Evolutionary conservation across 2,329 filamentous ascomycete genomes (phyloP).

Genomic region (Verticillium tricorpus): DNA sequence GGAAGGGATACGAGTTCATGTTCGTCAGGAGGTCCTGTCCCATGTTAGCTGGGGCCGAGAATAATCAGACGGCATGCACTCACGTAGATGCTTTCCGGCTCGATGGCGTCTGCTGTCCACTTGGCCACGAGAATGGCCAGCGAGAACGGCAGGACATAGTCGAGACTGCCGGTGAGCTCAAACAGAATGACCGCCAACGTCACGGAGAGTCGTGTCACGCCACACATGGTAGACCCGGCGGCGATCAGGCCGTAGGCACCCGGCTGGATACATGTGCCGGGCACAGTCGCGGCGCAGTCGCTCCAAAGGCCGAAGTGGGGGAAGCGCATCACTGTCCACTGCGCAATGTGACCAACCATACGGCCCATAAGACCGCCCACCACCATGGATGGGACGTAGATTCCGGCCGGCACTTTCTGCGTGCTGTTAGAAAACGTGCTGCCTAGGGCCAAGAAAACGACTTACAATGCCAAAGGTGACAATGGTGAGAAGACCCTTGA

Average conservation of each 20-base stretch:
- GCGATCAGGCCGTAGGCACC: slow-evolving; percentile 96
- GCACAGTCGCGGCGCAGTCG: slow-evolving; percentile 63
- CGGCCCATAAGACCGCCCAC: slow-evolving; percentile 90
- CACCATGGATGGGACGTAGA: slow-evolving; percentile 98
- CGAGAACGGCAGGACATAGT: slow-evolving; percentile 94
- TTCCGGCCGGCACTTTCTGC: slow-evolving; percentile 87
- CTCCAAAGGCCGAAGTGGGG: slow-evolving; percentile 71
- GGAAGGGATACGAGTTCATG: slow-evolving; percentile 95
- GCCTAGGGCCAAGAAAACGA: slow-evolving; percentile 10
- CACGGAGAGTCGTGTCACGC: slow-evolving; percentile 87
- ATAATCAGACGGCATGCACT: slow-evolving; percentile 21
- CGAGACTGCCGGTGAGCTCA: slow-evolving; percentile 88
- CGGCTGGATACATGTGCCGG: slow-evolving; percentile 84
- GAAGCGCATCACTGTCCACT: slow-evolving; percentile 72
- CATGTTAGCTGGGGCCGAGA: slow-evolving; percentile 15
- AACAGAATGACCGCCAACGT: slow-evolving; percentile 94
- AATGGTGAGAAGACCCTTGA: slow-evolving; percentile 84
- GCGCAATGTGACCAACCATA: slow-evolving; percentile 78
- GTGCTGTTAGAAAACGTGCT: neutral
- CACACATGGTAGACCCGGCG: slow-evolving; percentile 96
- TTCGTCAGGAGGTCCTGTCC: slow-evolving; percentile 79
- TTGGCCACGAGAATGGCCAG: slow-evolving; percentile 91
- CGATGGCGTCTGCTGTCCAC: slow-evolving; percentile 94
- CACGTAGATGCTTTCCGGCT: slow-evolving; percentile 89
- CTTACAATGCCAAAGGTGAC: slow-evolving; percentile 85